Conservation (phyloP, 2,329 filamentous ascomycete genomes). For the Dichotomopilus funicola region DNA sequence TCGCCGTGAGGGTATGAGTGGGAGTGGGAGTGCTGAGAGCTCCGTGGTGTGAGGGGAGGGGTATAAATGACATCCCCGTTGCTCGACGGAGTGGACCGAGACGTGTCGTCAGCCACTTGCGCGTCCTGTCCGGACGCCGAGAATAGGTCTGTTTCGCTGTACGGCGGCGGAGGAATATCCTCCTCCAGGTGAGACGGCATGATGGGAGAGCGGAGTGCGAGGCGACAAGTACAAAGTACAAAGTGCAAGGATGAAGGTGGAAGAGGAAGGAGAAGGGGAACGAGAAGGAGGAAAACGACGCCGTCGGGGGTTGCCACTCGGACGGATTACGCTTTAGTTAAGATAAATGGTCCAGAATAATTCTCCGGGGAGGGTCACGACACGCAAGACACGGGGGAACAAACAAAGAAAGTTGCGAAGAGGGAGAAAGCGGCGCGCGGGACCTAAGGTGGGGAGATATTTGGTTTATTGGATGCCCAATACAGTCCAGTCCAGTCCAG, state of each 20-base stretch:
- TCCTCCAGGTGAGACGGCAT: slow-evolving; percentile 29
- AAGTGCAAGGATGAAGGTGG: neutral
- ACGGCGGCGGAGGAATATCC: slow-evolving; percentile 48
- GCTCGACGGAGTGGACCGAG: slow-evolving; percentile 34
- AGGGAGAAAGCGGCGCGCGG: neutral
- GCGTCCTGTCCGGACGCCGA: slow-evolving; percentile 34
- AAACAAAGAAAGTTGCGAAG: neutral
- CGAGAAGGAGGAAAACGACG: neutral
- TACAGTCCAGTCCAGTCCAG: slow-evolving; percentile 1
- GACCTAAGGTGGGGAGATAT: neutral
- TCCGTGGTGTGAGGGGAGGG: slow-evolving; percentile 43
- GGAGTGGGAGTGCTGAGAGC: slow-evolving; percentile 27
- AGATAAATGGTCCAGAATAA: neutral
- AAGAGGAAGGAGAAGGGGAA: no score
- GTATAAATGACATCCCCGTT: slow-evolving; percentile 44
- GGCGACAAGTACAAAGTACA: neutral
- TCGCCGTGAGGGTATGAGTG: slow-evolving; percentile 25
- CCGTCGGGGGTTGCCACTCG: slow-evolving; percentile 5
- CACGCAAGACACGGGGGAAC: neutral
- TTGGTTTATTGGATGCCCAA: slow-evolving; percentile 6
- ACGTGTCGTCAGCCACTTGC: slow-evolving; percentile 20
- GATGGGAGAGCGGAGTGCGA: slow-evolving; percentile 10
- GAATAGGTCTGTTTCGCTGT: slow-evolving; percentile 52
- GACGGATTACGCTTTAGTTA: neutral
- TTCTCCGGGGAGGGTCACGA: no score